phyloP scores from a whole-genome alignment of 176 grass and related monocot species.

The Avena insularis region DNA sequence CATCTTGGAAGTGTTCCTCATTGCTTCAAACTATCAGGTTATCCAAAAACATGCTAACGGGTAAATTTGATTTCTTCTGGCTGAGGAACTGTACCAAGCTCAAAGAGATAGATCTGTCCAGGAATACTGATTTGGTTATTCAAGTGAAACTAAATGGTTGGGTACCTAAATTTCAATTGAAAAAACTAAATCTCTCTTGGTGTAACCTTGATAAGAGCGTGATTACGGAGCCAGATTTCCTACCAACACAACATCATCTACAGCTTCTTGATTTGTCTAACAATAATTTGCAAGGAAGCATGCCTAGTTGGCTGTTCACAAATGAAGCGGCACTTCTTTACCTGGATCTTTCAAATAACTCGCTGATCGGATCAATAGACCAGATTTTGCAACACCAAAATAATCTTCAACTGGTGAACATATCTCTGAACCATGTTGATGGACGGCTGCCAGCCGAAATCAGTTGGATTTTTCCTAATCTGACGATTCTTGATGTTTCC shows the following conservation, averaged over 20 bases:
- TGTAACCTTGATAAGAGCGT: conserved; percentile 26
- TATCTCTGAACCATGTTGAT: conserved; percentile 28
- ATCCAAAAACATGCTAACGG: background rate
- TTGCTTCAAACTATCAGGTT: conserved; percentile 14
- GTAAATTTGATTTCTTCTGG: conserved; percentile 10
- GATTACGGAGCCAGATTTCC: conserved; percentile 30
- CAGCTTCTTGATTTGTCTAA: conserved; percentile 32
- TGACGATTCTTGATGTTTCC: conserved; percentile 12
- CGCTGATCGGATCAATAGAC: conserved; percentile 2
- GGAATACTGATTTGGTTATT: conserved; percentile 24
- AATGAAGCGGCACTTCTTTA: conserved; percentile 15
- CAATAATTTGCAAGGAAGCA: conserved; percentile 16
- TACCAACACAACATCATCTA: conserved; percentile 36
- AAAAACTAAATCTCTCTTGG: background rate
- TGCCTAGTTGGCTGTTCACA: conserved; percentile 48
- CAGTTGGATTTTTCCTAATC: conserved; percentile 25
- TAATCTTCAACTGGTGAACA: background rate
- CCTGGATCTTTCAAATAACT: conserved; percentile 37
- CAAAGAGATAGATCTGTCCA: background rate
- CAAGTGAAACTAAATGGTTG: background rate
- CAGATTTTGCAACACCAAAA: background rate
- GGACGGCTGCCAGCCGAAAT: conserved; percentile 41
- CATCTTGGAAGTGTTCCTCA: background rate
- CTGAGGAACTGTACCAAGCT: background rate
- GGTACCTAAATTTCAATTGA: conserved; percentile 31